phyloP scores from a whole-genome alignment of 192 early-diverging fungal genomes.

The Coemansia sp. region DNA sequence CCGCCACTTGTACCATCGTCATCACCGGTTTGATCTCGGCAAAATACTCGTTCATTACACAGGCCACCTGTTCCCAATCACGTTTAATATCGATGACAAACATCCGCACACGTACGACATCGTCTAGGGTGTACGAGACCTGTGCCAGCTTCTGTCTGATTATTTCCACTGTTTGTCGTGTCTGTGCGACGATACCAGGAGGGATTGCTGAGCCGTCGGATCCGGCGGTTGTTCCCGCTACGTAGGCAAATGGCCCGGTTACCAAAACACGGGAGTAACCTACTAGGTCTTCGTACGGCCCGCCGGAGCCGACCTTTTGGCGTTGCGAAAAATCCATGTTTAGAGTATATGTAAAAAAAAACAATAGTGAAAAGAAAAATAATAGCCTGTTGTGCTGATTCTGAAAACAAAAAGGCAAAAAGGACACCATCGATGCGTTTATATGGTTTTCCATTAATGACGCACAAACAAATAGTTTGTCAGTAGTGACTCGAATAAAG shows the following conservation, averaged over 20 bases:
- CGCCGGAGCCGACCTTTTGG: slow-evolving; percentile 19
- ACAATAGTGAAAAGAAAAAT: background rate
- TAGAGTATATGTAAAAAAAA: background rate
- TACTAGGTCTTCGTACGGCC: slow-evolving; percentile 29
- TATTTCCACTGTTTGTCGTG: slow-evolving; percentile 23
- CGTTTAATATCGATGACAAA: slow-evolving; percentile 41
- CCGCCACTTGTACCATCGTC: slow-evolving; percentile 45
- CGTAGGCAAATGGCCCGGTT: slow-evolving; percentile 22
- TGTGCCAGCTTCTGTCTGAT: slow-evolving; percentile 16
- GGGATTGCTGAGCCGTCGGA: slow-evolving; percentile 24
- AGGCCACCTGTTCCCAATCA: slow-evolving; percentile 36
- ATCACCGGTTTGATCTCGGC: slow-evolving; percentile 24
- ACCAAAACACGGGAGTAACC: slow-evolving; percentile 35
- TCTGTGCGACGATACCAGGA: slow-evolving; percentile 6
- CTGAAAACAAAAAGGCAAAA: too few relatives aligned
- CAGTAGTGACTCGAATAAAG: too few relatives aligned
- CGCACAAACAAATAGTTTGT: too few relatives aligned
- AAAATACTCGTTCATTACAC: slow-evolving; percentile 37
- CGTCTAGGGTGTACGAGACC: slow-evolving; percentile 13
- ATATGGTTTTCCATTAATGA: too few relatives aligned
- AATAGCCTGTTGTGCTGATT: background rate
- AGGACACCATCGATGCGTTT: too few relatives aligned
- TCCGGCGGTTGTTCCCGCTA: slow-evolving; percentile 28
- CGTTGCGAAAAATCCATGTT: slow-evolving; percentile 5
- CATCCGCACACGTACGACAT: slow-evolving; percentile 42